Percentiles rank a stretch among this genome's conserved stretches.
phyloP scores from a whole-genome alignment of 495 filamentous ascomycete species.

The Thozetella sp. region DNA sequence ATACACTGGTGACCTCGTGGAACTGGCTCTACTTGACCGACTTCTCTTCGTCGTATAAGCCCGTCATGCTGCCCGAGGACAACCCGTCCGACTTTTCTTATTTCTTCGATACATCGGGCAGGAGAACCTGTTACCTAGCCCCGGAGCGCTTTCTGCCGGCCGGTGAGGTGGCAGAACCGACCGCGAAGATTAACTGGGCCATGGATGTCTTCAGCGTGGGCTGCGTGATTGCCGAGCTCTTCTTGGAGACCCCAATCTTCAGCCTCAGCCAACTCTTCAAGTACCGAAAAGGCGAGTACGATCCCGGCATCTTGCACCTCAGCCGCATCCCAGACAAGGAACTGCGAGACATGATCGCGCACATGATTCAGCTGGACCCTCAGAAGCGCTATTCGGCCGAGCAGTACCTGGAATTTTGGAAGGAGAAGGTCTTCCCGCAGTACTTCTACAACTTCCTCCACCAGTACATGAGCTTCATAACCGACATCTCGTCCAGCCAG shows the following conservation, averaged over 20 bases:
- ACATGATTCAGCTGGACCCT: slow-evolving; percentile 95
- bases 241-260: slow-evolving; percentile 94
- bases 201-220: slow-evolving; percentile 99
- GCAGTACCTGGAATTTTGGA: slow-evolving; percentile 92
- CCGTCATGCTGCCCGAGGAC: slow-evolving; percentile 91
- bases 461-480: slow-evolving; percentile 95
- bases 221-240: slow-evolving; percentile 96
- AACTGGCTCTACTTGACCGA: slow-evolving; percentile 98
- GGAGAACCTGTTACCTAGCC: slow-evolving; percentile 94
- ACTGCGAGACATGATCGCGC: slow-evolving; percentile 81
- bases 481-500: slow-evolving; percentile 84
- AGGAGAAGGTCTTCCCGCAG: slow-evolving; percentile 86
- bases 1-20: slow-evolving; percentile 96
- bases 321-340: slow-evolving; percentile 86
- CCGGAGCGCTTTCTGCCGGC: slow-evolving; percentile 86
- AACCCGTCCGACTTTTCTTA: slow-evolving; percentile 98
- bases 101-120: slow-evolving; percentile 92
- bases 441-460: slow-evolving; percentile 98
- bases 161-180: slow-evolving; percentile 60
- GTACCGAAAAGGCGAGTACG: slow-evolving; percentile 90
- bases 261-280: slow-evolving; percentile 91
- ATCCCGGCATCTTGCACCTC: slow-evolving; percentile 77
- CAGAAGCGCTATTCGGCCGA: slow-evolving; percentile 91
- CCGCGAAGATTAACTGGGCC: slow-evolving; percentile 72
- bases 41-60: slow-evolving; percentile 95